Conservation (phyloP, 2,329 filamentous ascomycete genomes). For the Nigrograna mackinnonii region DNA sequence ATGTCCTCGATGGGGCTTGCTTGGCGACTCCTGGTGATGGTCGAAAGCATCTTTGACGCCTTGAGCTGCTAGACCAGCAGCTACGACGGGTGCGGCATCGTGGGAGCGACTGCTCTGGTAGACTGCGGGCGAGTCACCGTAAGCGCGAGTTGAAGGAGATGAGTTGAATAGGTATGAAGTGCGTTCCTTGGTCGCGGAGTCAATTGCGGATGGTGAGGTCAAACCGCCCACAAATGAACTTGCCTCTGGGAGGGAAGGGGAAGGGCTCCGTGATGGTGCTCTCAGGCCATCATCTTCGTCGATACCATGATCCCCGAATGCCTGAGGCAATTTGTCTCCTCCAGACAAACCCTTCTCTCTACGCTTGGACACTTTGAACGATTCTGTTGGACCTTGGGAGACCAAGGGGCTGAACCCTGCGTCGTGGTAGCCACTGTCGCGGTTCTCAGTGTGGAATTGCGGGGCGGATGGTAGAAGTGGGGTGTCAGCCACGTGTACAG, state of each 20-base stretch:
- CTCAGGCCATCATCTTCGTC: constrained; percentile 9
- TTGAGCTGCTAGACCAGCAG: not conserved
- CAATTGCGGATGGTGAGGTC: constrained; percentile 29
- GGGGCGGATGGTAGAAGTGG: constrained; percentile 36
- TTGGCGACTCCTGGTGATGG: constrained; percentile 7
- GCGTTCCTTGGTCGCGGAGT: constrained; percentile 39
- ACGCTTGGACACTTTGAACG: constrained; percentile 16
- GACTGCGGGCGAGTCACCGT: constrained; percentile 28
- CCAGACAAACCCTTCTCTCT: no score
- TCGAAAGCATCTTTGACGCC: not conserved
- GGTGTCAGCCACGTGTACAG: constrained; percentile 49
- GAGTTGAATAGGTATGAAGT: constrained; percentile 40
- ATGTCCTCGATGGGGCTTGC: constrained; percentile 2
- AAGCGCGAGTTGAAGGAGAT: constrained; percentile 39
- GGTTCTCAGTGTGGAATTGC: constrained; percentile 25
- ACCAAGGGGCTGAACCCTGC: constrained; percentile 15
- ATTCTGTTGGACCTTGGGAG: constrained; percentile 12
- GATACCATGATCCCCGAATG: not conserved
- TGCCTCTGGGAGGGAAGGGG: constrained; percentile 23
- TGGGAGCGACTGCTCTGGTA: constrained; percentile 16
- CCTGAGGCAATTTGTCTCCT: no score
- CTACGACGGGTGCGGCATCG: not conserved
- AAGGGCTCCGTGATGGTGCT: constrained; percentile 22
- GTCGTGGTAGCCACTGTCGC: constrained; percentile 50
- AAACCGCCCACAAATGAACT: constrained; percentile 12